Percentiles rank a stretch among this genome's conserved stretches.
These are phyloP conservation scores for Rubroshorea leprosula DNA, from an alignment of 345 rosid species.

Conservation along the genomic window DNA sequence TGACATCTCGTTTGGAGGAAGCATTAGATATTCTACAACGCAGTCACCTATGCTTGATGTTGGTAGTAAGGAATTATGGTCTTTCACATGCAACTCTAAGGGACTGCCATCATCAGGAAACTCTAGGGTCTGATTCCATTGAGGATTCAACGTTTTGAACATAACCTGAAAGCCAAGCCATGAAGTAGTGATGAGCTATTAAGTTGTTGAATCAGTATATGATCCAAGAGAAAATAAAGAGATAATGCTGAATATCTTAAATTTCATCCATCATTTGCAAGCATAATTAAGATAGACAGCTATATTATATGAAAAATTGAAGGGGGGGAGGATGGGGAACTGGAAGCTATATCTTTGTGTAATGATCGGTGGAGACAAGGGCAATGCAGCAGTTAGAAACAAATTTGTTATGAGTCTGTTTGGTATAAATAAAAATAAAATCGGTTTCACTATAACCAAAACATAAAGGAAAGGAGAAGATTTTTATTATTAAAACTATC, in stretches of 20 bases:
- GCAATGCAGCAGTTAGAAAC: background rate
- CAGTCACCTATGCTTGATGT: conserved; percentile 81
- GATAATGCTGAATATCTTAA: background rate
- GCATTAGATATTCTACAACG: conserved; percentile 74
- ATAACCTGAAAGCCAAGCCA: conserved; percentile 47
- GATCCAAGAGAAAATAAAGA: background rate
- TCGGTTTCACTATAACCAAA: too few relatives aligned
- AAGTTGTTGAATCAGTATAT: background rate
- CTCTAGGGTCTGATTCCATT: conserved; percentile 89
- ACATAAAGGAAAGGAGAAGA: background rate
- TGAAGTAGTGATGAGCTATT: background rate
- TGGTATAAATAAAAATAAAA: too few relatives aligned
- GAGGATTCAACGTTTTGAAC: conserved; percentile 67
- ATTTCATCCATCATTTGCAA: too few relatives aligned
- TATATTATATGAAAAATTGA: too few relatives aligned
- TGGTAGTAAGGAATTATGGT: conserved; percentile 78
- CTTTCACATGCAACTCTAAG: conserved; percentile 74
- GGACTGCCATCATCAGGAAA: conserved; percentile 80
- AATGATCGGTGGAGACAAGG: too few relatives aligned
- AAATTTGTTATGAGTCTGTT: background rate
- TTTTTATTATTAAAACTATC: too few relatives aligned
- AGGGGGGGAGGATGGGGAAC: too few relatives aligned
- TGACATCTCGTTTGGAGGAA: conserved; percentile 69
- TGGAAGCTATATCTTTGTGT: too few relatives aligned
- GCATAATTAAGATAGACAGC: too few relatives aligned